phyloP scores from a whole-genome alignment of 768 basidiomycete species.

The Paxillus ammoniavirescens region DNA sequence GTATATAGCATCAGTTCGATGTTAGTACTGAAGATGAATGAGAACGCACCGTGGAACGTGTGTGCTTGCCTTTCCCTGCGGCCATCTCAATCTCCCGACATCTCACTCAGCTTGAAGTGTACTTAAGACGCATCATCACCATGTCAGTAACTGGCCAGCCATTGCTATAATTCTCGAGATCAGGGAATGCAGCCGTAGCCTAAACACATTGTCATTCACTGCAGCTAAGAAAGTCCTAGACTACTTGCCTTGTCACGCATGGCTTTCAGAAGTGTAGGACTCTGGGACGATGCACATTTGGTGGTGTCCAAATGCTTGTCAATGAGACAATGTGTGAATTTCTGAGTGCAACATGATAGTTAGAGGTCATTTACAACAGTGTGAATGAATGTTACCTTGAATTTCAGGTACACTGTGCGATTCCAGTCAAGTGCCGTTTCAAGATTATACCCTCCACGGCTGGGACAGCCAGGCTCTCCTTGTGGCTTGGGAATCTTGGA shows the following conservation, averaged over 20 bases:
- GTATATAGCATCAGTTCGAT: no score
- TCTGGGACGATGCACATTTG: slow-evolving; percentile 12
- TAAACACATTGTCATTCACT: not conserved
- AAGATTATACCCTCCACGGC: slow-evolving; percentile 26
- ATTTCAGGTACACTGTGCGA: slow-evolving; percentile 6
- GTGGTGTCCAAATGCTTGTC: slow-evolving; percentile 4
- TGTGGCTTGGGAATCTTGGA: slow-evolving; percentile 24
- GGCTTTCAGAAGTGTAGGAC: no score
- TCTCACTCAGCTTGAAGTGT: not conserved
- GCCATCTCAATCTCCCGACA: not conserved
- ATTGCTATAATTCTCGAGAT: slow-evolving; percentile 7
- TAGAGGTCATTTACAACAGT: no score
- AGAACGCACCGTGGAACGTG: no score
- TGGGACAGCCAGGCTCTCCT: slow-evolving; percentile 22
- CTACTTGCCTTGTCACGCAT: no score
- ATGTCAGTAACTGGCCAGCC: slow-evolving; percentile 8
- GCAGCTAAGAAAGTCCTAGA: no score
- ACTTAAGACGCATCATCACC: slow-evolving; percentile 13
- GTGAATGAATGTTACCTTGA: no score
- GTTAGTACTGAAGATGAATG: no score
- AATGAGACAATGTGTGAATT: no score
- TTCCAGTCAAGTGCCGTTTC: slow-evolving; percentile 20
- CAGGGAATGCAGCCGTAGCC: not conserved
- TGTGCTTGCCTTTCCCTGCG: slow-evolving; percentile 4
- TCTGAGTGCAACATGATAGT: no score